Evolutionary conservation across 2,329 filamentous ascomycete genomes (phyloP), one percentile per base, ranked within the genome.

Genomic region (Fusarium nisikadoi): DNA sequence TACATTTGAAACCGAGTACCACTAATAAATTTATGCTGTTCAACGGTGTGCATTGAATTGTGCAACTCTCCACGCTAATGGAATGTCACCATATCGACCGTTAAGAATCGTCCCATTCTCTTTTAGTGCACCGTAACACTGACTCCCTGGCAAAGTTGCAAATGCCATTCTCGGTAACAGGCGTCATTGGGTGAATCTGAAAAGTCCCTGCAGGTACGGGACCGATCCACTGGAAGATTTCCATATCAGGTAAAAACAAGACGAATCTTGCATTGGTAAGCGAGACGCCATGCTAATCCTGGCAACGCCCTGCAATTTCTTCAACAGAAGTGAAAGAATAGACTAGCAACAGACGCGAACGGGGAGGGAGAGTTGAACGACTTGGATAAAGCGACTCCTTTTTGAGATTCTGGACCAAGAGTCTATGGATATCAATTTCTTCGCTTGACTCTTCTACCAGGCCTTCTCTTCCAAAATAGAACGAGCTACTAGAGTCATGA

Each of bases 401-500:
- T 16, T 9, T 27, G n/a, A 45, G 38, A 62, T 39, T 47, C 65
- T 50, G 65, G 65, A 58, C 49, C 39, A 35, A 29, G 54, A 59
- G 52, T 36, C 42, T 65, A 43, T 39, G 35, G 20, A 13, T 45
- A 49, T 31, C 47, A 27, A 23, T 38, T 14, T 23, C 61, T 57
- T 65, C 23, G 17, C 49, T 35, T 68, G 43, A 55, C 55, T 36
- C 33, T 64, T 58, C n/a, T 33, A 62, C 27, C 43, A 46, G 62
- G 62, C 47, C 23, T 46, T 29, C 39, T 53, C 39, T 50, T 68
- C 25, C 19, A 70, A 64, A 72, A 70, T 72, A 70, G 70, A 72
- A 72, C 29, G 70, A 72, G 72, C 35, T 29, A 23, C 35, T n/a
- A 71, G 70, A 72, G 70, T 72, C 70, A 72, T 71, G 70, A 60